Base-by-base conservation (phyloP, 495 filamentous ascomycete species). In the Penicillium manginii region DNA sequence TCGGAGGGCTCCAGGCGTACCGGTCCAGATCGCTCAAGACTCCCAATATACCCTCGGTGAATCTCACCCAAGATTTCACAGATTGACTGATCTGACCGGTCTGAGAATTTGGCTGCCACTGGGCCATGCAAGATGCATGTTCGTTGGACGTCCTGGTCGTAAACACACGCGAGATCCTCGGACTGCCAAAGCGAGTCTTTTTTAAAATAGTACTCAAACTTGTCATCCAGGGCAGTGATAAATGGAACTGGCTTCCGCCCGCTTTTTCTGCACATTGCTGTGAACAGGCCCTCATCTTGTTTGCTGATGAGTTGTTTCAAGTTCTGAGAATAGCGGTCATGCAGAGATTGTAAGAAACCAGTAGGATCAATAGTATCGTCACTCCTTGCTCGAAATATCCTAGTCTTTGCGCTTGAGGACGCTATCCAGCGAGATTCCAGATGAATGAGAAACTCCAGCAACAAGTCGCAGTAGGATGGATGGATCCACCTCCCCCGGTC, bases 141-240 rank as follows among this genome's bases (percentile, higher is more conserved):
- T 54, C 94, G 84, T 43, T 91, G 92, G 52, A 97, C 93, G 73
- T 98, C 94, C 74, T 97, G 93, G 61, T 81, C 93, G 48, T 97
- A 90, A 64, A 98, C 94, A 33, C 94, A 93, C 60, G 91, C 93
- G 11, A 98, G 83, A 69, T 98, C 93, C 74, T 98, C 94, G 0
- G 92, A 97, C 75, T 98, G 94, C 94, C 94, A 98, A 26, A 98
- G 85, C 15, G 93, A 97, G 74, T 98, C 94, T 76, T 98, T 98
- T 86, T 98, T 98, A 86, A 98, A 98, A 79, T 88, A 98, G 73
- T 92, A 96, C 72, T 97, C 94, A 50, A 98, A 97, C 62, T 90
- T 93, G 52, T 96, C 93, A 71, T 98, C 94, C 26, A 98, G 81
- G 4, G 86, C 81, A 12, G 94, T 93, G 49, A 98, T 92, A 66